These are phyloP conservation scores for Stylonectria norvegica DNA, from an alignment of 2,329 filamentous ascomycete species.

Conservation along the genomic window DNA sequence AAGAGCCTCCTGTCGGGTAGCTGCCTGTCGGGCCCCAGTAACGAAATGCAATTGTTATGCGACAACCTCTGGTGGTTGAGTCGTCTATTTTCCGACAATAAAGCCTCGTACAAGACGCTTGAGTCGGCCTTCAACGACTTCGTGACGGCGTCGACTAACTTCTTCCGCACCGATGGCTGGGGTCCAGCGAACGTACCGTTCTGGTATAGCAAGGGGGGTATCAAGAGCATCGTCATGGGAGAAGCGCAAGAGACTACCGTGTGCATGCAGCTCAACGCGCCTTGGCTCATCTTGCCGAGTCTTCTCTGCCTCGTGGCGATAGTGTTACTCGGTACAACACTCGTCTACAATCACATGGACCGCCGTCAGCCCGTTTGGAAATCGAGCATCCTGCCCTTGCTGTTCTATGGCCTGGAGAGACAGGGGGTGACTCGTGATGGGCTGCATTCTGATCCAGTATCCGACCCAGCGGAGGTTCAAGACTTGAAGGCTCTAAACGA, in stretches of 20 bases:
- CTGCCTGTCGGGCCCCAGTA: background rate
- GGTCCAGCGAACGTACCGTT: background rate
- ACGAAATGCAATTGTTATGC: too few relatives aligned
- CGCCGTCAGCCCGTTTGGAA: too few relatives aligned
- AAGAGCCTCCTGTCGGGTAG: background rate
- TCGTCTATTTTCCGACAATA: background rate
- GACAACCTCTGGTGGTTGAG: background rate
- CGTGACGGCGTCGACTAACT: background rate
- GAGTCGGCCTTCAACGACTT: background rate
- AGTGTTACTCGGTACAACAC: too few relatives aligned
- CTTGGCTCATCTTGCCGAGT: background rate
- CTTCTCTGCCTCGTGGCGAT: background rate
- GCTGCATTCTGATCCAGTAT: too few relatives aligned
- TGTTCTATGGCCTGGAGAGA: too few relatives aligned
- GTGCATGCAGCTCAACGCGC: background rate
- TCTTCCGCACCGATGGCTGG: background rate
- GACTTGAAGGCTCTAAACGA: too few relatives aligned
- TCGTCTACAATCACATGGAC: too few relatives aligned
- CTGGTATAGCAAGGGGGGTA: background rate
- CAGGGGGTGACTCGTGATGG: too few relatives aligned
- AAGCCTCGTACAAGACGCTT: background rate
- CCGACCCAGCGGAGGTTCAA: too few relatives aligned
- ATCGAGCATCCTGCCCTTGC: too few relatives aligned
- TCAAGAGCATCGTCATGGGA: background rate
- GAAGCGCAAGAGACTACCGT: background rate